Percentiles rank a stretch among this genome's conserved stretches.
These are phyloP conservation scores for Raffaelea albimanens DNA, from an alignment of 2,329 filamentous ascomycete species.

Conservation along the genomic window DNA sequence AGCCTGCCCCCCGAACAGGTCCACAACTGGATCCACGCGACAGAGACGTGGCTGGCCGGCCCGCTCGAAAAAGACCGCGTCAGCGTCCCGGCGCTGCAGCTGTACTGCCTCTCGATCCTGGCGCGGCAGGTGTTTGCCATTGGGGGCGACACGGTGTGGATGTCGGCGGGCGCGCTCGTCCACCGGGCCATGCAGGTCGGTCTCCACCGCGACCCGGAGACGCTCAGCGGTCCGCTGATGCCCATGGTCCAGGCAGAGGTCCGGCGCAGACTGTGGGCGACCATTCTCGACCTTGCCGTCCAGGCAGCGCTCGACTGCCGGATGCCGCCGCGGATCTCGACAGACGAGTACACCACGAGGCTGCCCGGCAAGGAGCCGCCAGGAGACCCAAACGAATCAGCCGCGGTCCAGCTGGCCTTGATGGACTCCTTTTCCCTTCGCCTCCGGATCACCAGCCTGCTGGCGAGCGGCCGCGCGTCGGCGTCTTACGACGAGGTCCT, in stretches of 20 bases:
- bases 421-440: neutral
- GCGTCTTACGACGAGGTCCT: neutral
- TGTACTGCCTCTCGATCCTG: slow-evolving; percentile 28
- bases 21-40: slow-evolving; percentile 13
- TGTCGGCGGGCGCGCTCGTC: slow-evolving; percentile 29
- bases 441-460: neutral
- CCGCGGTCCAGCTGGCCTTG: neutral
- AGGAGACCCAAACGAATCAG: slow-evolving; percentile 21
- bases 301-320: slow-evolving; percentile 28
- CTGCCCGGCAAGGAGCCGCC: slow-evolving; percentile 28
- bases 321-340: slow-evolving; percentile 28
- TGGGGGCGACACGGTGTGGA: slow-evolving; percentile 31
- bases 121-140: slow-evolving; percentile 30
- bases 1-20: neutral
- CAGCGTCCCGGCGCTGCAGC: slow-evolving; percentile 22
- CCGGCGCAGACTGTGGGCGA: slow-evolving; percentile 32
- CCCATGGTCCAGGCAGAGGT: slow-evolving; percentile 26
- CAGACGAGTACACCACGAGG: slow-evolving; percentile 31
- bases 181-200: slow-evolving; percentile 35
- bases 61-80: slow-evolving; percentile 28
- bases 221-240: slow-evolving; percentile 22
- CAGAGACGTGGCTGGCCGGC: slow-evolving; percentile 30
- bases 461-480: neutral
- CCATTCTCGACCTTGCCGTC: slow-evolving; percentile 28
- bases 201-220: slow-evolving; percentile 31